phyloP scores from a whole-genome alignment of 768 basidiomycete genomes.

The Epithele typhae region DNA sequence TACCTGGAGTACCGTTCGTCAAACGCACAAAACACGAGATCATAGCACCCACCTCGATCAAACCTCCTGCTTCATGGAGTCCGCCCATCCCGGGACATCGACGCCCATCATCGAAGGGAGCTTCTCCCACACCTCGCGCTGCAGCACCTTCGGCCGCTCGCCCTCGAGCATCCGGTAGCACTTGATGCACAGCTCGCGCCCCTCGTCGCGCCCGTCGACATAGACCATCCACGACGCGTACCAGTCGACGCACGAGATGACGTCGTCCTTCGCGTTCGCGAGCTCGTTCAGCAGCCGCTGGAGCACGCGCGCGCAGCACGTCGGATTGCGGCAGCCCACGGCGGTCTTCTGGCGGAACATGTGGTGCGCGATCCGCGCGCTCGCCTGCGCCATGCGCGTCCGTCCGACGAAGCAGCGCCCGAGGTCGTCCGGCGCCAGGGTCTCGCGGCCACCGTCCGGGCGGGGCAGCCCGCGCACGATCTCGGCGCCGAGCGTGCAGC shows the following conservation, averaged over 20 bases:
- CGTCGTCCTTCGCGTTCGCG: slow-evolving; percentile 9
- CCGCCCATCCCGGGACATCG: slow-evolving; percentile 7
- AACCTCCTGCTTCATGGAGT: no score
- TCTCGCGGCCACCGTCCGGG: slow-evolving; percentile 9
- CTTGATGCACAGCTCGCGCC: slow-evolving; percentile 10
- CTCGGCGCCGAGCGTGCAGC: slow-evolving; percentile 11
- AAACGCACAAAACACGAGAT: no score
- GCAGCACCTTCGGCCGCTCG: slow-evolving; percentile 10
- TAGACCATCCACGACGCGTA: slow-evolving; percentile 10
- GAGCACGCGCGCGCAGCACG: slow-evolving; percentile 12
- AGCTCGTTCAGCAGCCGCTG: slow-evolving; percentile 12
- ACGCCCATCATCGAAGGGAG: slow-evolving; percentile 14
- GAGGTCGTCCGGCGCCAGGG: slow-evolving; percentile 12
- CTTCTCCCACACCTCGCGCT: slow-evolving; percentile 13
- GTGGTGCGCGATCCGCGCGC: slow-evolving; percentile 16
- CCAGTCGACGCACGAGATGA: slow-evolving; percentile 14
- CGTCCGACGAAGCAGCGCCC: slow-evolving; percentile 14
- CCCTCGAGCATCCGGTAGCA: slow-evolving; percentile 14
- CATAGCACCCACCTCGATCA: no score
- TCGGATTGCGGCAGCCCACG: slow-evolving; percentile 5
- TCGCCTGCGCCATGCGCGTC: slow-evolving; percentile 14
- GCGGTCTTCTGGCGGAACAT: slow-evolving; percentile 14
- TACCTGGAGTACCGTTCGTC: no score
- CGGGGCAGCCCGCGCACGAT: slow-evolving; percentile 8
- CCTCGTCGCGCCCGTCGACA: slow-evolving; percentile 11